Evolutionary conservation across 169 alveolate species (phyloP).

Genomic region (Plasmodium ovale): DNA sequence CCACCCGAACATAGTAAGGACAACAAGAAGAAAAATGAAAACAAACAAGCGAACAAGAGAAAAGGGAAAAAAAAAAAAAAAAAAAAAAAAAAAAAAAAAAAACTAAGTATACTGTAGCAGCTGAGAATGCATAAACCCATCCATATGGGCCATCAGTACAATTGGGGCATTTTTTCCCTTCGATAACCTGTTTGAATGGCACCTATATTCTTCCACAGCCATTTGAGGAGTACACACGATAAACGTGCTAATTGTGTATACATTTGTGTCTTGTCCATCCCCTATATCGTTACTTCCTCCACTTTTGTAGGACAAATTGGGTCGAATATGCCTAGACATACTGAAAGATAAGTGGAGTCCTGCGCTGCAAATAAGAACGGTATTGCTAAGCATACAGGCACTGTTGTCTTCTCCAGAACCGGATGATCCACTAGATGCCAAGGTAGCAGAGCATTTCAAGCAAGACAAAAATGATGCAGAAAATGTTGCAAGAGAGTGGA

Average conservation of each 20-base stretch:
- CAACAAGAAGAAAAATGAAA: slow-evolving; percentile 56
- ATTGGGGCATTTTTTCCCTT: background rate
- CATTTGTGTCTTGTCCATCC: background rate
- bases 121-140: too few species aligned
- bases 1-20: slow-evolving; percentile 97
- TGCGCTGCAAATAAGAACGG: slow-evolving; percentile 98
- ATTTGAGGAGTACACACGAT: background rate
- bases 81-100: too few species aligned
- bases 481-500: slow-evolving; percentile 93
- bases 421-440: slow-evolving; percentile 97
- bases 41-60: background rate
- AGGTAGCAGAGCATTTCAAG: slow-evolving; percentile 96
- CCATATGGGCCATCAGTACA: too few species aligned
- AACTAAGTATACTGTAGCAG: too few species aligned
- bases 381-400: slow-evolving; percentile 96
- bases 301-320: slow-evolving; percentile 92
- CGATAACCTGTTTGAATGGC: background rate
- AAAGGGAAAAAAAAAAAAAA: too few species aligned
- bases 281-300: background rate
- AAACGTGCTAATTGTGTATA: background rate
- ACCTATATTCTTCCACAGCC: background rate
- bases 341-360: slow-evolving; percentile 99
- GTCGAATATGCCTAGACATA: slow-evolving; percentile 98
- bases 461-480: slow-evolving; percentile 93
- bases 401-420: slow-evolving; percentile 99